Conservation (phyloP, 2,329 filamentous ascomycete genomes). For the Fusarium coffeatum region DNA sequence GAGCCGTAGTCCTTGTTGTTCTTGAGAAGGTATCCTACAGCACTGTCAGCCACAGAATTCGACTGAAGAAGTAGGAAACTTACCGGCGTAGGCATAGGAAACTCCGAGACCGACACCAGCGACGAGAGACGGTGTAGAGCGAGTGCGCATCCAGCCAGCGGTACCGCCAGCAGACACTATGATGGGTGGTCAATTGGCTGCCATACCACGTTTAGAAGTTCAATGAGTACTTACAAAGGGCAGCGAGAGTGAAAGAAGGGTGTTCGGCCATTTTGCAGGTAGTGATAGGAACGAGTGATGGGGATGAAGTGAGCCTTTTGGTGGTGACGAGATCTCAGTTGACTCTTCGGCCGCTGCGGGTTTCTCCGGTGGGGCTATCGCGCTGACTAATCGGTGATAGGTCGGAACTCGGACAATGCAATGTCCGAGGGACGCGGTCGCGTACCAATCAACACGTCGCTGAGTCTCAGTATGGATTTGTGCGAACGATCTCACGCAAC, state of each 20-base stretch:
- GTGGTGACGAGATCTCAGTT: not conserved
- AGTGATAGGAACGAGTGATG: not conserved
- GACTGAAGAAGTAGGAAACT: not conserved
- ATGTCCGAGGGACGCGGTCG: not conserved
- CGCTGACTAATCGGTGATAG: not conserved
- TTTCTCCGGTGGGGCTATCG: not conserved
- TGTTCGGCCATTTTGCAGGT: conserved; percentile 53
- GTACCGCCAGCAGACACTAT: conserved; percentile 44
- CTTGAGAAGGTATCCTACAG: conserved; percentile 55
- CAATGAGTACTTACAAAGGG: conserved; percentile 49
- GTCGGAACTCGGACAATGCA: not conserved
- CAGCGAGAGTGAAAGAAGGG: conserved; percentile 56
- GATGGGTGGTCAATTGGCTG: not conserved
- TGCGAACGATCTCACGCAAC: not conserved
- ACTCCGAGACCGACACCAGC: conserved; percentile 43
- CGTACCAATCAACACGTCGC: not conserved
- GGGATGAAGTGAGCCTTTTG: not conserved
- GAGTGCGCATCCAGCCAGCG: conserved; percentile 42
- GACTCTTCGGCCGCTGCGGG: not conserved
- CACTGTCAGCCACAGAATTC: too few relatives aligned
- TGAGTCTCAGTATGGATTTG: not conserved
- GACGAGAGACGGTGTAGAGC: conserved; percentile 44
- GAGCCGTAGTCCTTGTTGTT: conserved; percentile 57
- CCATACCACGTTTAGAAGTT: fast-evolving
- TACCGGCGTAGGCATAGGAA: conserved; percentile 45